Conservation (phyloP, 306 rosid species). For the Malus fusca region DNA sequence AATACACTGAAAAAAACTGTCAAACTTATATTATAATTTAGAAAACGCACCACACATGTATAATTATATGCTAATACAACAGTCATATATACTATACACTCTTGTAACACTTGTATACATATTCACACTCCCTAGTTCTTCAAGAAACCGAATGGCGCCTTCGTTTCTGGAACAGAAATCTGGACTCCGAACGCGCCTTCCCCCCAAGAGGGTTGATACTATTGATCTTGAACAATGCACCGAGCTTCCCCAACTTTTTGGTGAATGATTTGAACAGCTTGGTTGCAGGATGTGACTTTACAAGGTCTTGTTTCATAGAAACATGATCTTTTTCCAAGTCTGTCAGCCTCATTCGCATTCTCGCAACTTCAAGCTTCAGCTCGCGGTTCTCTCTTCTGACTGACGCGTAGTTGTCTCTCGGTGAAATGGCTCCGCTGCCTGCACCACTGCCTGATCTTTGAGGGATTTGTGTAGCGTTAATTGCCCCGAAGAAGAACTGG, state of each 20-base stretch:
- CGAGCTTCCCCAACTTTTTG: conserved; percentile 65
- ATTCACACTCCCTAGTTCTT: conserved; percentile 26
- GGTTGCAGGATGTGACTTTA: conserved; percentile 67
- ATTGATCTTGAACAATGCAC: conserved; percentile 59
- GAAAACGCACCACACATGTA: conserved; percentile 24
- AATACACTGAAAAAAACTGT: conserved; percentile 10
- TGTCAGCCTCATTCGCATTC: conserved; percentile 97
- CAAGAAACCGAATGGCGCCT: conserved; percentile 95
- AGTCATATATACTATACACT: conserved; percentile 30
- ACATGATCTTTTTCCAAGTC: conserved; percentile 94
- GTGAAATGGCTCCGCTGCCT: conserved; percentile 97
- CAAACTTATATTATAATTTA: conserved; percentile 21
- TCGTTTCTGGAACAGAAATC: conserved; percentile 82
- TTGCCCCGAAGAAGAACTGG: conserved; percentile 69
- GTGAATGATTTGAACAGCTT: conserved; percentile 72
- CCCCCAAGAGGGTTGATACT: conserved; percentile 44
- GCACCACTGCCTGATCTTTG: conserved; percentile 96
- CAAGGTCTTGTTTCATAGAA: conserved; percentile 92
- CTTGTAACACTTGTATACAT: not conserved
- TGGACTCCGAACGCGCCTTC: conserved; percentile 44
- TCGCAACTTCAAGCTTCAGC: conserved; percentile 91
- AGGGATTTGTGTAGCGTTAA: conserved; percentile 66
- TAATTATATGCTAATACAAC: not conserved
- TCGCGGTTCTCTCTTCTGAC: conserved; percentile 95
- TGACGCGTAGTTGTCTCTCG: conserved; percentile 93